phyloP scores from a whole-genome alignment of 1,139 yeast species.

The Keqinozyma sinolaborantium region DNA sequence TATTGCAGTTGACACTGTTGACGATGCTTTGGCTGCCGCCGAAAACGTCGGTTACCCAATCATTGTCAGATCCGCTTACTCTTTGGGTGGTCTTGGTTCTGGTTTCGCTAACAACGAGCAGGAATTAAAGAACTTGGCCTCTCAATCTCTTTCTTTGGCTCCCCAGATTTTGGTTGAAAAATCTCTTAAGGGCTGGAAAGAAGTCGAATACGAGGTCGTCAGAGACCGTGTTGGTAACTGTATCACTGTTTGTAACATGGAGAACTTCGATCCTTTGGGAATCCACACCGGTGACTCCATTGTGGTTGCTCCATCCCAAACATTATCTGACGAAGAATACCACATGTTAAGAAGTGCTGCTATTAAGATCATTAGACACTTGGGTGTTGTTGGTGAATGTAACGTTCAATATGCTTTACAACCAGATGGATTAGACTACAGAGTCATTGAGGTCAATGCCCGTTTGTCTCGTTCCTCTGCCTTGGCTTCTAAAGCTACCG shows the following conservation, averaged over 20 bases:
- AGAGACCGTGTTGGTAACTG: slow-evolving; percentile 96
- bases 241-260: slow-evolving; percentile 99
- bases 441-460: slow-evolving; percentile 97
- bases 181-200: slow-evolving; percentile 98
- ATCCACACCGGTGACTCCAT: slow-evolving; percentile 98
- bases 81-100: slow-evolving; percentile 96
- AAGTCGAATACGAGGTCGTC: slow-evolving; percentile 97
- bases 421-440: slow-evolving; percentile 91
- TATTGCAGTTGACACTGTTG: slow-evolving; percentile 89
- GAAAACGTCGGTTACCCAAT: slow-evolving; percentile 88
- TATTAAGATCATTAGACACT: slow-evolving; percentile 91
- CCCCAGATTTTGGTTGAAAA: slow-evolving; percentile 96
- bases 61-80: slow-evolving; percentile 96
- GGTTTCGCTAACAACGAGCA: slow-evolving; percentile 86
- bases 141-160: slow-evolving; percentile 83
- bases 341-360: slow-evolving; percentile 98
- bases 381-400: slow-evolving; percentile 99
- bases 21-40: slow-evolving; percentile 89
- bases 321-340: slow-evolving; percentile 93
- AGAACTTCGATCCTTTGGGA: slow-evolving; percentile 96
- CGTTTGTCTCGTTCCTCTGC: slow-evolving; percentile 97
- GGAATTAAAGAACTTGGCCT: slow-evolving; percentile 81
- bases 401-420: slow-evolving; percentile 96
- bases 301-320: slow-evolving; percentile 98
- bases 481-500: slow-evolving; percentile 96